These are phyloP conservation scores for Boletus nobilissimus DNA, from an alignment of 1,284 basidiomycete species.

Conservation along the genomic window DNA sequence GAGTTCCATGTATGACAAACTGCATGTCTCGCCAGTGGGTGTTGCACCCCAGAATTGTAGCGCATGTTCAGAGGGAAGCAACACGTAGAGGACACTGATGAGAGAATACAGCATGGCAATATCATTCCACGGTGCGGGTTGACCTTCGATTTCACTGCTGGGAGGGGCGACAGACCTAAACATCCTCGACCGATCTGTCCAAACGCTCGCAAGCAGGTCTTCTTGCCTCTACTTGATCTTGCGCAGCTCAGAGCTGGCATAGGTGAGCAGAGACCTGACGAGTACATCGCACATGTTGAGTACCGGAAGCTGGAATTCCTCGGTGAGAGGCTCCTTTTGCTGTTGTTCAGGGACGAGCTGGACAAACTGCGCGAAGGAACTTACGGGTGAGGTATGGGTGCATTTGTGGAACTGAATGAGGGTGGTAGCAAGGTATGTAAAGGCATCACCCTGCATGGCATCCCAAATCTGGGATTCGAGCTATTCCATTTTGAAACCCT, in stretches of 20 bases:
- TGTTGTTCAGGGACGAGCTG: slow-evolving; percentile 58
- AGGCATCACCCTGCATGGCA: slow-evolving; percentile 84
- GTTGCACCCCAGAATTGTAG: slow-evolving; percentile 88
- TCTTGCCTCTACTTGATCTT: slow-evolving; percentile 93
- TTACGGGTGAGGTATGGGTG: slow-evolving; percentile 52
- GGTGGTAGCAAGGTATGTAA: slow-evolving; percentile 74
- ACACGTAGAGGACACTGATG: slow-evolving; percentile 82
- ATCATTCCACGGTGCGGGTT: slow-evolving; percentile 75
- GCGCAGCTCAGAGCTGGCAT: slow-evolving; percentile 85
- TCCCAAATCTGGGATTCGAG: slow-evolving; percentile 85
- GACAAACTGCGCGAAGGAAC: slow-evolving; percentile 58
- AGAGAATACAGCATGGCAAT: slow-evolving; percentile 87
- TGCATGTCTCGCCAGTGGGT: slow-evolving; percentile 53
- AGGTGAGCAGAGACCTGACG: no score
- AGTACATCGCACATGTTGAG: slow-evolving; percentile 78
- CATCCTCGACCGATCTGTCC: slow-evolving; percentile 65
- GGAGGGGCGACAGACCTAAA: slow-evolving; percentile 60
- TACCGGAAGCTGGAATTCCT: slow-evolving; percentile 74
- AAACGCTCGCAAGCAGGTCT: slow-evolving; percentile 76
- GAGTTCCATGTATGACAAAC: slow-evolving; percentile 67
- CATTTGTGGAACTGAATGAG: slow-evolving; percentile 63
- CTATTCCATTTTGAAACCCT: slow-evolving; percentile 78
- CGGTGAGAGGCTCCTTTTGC: slow-evolving; percentile 66
- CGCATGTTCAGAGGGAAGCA: slow-evolving; percentile 79
- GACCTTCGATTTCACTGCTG: no score